Evolutionary conservation across 225 moss, liverwort and hornwort genomes (phyloP), one percentile per base, ranked within the genome.

Genomic region (Polytrichum commune): DNA sequence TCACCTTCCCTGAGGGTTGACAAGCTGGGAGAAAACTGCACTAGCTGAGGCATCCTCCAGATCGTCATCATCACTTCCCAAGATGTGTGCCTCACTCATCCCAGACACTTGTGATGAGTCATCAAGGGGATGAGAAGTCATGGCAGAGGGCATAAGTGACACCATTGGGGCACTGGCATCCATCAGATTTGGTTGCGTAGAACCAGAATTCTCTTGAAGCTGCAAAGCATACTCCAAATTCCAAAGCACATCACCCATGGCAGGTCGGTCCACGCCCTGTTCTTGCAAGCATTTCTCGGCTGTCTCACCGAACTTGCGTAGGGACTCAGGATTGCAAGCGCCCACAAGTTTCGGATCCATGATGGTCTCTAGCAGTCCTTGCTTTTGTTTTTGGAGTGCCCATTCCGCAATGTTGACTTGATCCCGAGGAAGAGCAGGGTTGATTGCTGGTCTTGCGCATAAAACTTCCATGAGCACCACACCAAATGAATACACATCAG

Each of bases 1-100:
- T 95, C 80, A 96, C 95, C 95, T 96, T 69, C 95, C 95, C 85
- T 85, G 92, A 62, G 91, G 95, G 65, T 96, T 96, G 78, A 96
- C 91, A 0, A 96, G 86, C 82, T 96, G 95, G 7, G 95, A 93
- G 80, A 96, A 96, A 9, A 96, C 93, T 22, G 93, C 95, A 54
- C 95, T 96, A 16, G 93, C 85, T 8, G 92, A 84, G 66, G 91
- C 91, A 65, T 92, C 89, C 72, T 91, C 92, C 69, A 85, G 74
- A 63, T 89, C 87, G 29, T 86, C 86, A 38, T 86, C 83, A 26
- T 83, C 79, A 63, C 82, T 88, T 19, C 79, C 77, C 27, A 88
- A 72, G 74, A 88, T 91, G 71, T 89, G 84, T 33, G 82, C 57
- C 10, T 78, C 84, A 16, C 87, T 92, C 24, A 83, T 73, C 29